phyloP scores from a whole-genome alignment of 140 eudicot species.

The Artemisia princeps region DNA sequence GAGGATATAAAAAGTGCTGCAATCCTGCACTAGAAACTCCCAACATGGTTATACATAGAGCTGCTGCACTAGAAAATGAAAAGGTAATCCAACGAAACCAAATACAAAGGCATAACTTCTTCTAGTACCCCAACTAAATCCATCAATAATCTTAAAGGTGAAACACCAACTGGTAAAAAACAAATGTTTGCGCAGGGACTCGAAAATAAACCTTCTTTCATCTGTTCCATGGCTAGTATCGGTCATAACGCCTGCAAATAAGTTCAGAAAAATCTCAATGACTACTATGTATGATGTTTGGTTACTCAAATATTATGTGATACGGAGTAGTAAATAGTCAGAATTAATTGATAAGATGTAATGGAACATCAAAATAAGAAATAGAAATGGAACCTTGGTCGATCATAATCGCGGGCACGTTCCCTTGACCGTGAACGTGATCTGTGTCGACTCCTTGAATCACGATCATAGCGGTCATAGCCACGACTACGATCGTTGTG shows the following conservation, averaged over 20 bases:
- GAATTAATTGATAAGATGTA: background rate
- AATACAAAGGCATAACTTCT: constrained; percentile 9
- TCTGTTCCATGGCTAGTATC: constrained; percentile 36
- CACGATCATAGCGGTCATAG: constrained; percentile 57
- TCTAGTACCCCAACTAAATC: background rate
- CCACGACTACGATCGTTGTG: constrained; percentile 51
- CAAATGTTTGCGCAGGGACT: constrained; percentile 7
- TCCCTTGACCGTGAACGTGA: constrained; percentile 82
- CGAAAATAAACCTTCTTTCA: constrained; percentile 5
- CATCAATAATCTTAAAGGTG: constrained; percentile 6
- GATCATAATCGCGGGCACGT: constrained; percentile 70
- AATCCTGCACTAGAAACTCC: constrained; percentile 13
- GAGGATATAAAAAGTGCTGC: background rate
- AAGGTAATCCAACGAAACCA: constrained; percentile 9
- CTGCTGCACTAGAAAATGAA: constrained; percentile 19
- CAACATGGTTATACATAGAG: constrained; percentile 22
- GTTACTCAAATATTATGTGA: no score
- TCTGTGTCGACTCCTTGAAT: constrained; percentile 75
- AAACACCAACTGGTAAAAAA: constrained; percentile 12
- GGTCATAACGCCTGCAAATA: constrained; percentile 51
- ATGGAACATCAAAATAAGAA: background rate
- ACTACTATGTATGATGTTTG: no score
- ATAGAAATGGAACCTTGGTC: constrained; percentile 47
- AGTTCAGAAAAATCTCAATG: background rate
- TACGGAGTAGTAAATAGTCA: no score